These are phyloP conservation scores for Nadsonia starkeyi-henricii DNA, from an alignment of 1,139 yeast genomes.

Conservation along the genomic window DNA sequence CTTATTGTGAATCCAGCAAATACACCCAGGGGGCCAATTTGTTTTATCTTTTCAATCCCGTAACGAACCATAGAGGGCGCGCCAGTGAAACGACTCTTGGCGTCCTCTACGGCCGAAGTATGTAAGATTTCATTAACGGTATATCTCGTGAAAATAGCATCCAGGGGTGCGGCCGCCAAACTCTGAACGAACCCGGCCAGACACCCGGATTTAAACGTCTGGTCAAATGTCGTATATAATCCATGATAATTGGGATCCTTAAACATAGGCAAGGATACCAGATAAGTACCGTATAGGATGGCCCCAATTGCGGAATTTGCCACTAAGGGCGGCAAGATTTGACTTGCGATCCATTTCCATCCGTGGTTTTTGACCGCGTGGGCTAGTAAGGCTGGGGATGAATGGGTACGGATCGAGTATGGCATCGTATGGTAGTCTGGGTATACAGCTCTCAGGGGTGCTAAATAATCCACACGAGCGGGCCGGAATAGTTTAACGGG, in stretches of 20 bases:
- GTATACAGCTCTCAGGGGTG: conserved; percentile 24
- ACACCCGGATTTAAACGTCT: conserved; percentile 69
- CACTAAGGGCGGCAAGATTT: conserved; percentile 69
- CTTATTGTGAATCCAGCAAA: conserved; percentile 80
- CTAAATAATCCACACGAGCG: conserved; percentile 63
- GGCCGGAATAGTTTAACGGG: conserved; percentile 78
- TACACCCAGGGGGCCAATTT: conserved; percentile 71
- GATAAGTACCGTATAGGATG: conserved; percentile 69
- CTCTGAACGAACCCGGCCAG: conserved; percentile 80
- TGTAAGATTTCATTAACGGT: conserved; percentile 57
- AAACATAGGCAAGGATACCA: conserved; percentile 26
- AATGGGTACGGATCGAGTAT: conserved; percentile 58
- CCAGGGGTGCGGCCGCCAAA: conserved; percentile 87
- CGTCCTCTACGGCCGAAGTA: conserved; percentile 39
- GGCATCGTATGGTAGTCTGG: conserved; percentile 33
- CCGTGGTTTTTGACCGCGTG: conserved; percentile 67
- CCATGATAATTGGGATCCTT: conserved; percentile 9
- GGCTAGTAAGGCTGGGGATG: conserved; percentile 55
- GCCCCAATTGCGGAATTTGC: conserved; percentile 84
- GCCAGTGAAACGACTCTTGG: not conserved
- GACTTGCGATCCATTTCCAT: conserved; percentile 77
- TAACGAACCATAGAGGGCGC: conserved; percentile 53
- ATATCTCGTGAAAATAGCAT: conserved; percentile 77
- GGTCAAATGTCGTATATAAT: conserved; percentile 24
- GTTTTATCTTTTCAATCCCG: conserved; percentile 51